A percentile compares a stretch with the other conserved stretches of the same genome.
Evolutionary conservation across 352 stramenopile genomes (phyloP).

Genomic region (Thalassiosira oceanica): DNA sequence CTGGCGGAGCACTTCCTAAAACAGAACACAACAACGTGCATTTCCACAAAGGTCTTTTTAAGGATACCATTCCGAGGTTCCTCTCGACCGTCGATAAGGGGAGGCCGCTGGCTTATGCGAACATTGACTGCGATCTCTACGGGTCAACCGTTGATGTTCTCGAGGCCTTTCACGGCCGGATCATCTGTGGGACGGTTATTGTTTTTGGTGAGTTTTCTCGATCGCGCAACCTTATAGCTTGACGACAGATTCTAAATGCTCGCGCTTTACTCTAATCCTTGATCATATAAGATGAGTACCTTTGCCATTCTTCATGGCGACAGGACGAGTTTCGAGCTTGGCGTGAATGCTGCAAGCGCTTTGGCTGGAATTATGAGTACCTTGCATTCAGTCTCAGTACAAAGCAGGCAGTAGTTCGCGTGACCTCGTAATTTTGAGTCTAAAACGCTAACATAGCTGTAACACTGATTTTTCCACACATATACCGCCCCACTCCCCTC

Average conservation of each 20-base stretch:
- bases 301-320: conserved; percentile 74
- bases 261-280: no score
- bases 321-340: conserved; percentile 77
- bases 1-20: conserved; percentile 54
- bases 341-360: conserved; percentile 75
- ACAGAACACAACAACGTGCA: conserved; percentile 63
- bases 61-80: conserved; percentile 69
- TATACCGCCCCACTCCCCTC: no score
- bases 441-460: no score
- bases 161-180: conserved; percentile 59
- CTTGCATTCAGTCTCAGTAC: conserved; percentile 73
- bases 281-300: no score
- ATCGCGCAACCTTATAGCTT: no score
- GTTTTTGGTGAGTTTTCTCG: no score
- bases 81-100: conserved; percentile 46
- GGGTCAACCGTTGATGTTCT: conserved; percentile 71
- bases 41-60: conserved; percentile 78
- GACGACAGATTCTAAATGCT: no score
- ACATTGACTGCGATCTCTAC: conserved; percentile 82
- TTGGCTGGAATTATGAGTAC: conserved; percentile 80
- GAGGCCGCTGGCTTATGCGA: conserved; percentile 69
- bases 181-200: conserved; percentile 71
- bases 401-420: conserved; percentile 70
- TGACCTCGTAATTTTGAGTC: conserved; percentile 60
- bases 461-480: no score